Evolutionary conservation across 2,329 filamentous ascomycete genomes (phyloP), one percentile per base, ranked within the genome.

Genomic region (Gnomoniopsis smithogilvyi): DNA sequence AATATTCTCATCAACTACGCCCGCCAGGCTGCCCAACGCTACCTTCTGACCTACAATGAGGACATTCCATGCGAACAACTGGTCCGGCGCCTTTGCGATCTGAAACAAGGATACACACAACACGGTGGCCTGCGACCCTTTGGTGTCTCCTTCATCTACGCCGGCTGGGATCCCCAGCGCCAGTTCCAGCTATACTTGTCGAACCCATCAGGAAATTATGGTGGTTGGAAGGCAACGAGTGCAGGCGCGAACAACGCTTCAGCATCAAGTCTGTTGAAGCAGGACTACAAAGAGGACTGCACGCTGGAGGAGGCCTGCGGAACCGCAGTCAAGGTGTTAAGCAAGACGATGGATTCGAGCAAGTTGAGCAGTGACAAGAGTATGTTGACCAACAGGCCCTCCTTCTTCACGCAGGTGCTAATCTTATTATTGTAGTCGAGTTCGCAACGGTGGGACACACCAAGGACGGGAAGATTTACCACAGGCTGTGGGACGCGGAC

Each of bases 1-100:
- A 99, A 99, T 82, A 99, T 99, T 76, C 92, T 99, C 74, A 99
- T 99, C 87, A 99, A 99, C 83, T 97, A 96, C 78, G 96, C 95
- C 74, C 92, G 95, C 69, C 92, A 96, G 85, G 90, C 91, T 70
- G 95, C 95, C 69, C 95, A 99, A 80, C 87, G 90, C 72, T 98
- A 99, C 79, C 94, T 99, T 74, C 87, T 96, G 67, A 99, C 94
- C 70, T 99, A 99, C 84, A 96, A 98, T 82, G 93, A 97, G 89
- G 95, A 99, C 73, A 99, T 99, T 65, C 95, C 95, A 61, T 99
- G 95, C 81, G 95, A 99, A 77, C 95, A 99, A 78, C 91, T 99
- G 60, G 95, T 99, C 63, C 92, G 95, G 69, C 87, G 92, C 68
- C 84, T 99, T 70, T 99, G 96, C 78, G 95, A 99, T 80, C 81